phyloP scores from a whole-genome alignment of 768 basidiomycete species.

The Suillus tomentosus region DNA sequence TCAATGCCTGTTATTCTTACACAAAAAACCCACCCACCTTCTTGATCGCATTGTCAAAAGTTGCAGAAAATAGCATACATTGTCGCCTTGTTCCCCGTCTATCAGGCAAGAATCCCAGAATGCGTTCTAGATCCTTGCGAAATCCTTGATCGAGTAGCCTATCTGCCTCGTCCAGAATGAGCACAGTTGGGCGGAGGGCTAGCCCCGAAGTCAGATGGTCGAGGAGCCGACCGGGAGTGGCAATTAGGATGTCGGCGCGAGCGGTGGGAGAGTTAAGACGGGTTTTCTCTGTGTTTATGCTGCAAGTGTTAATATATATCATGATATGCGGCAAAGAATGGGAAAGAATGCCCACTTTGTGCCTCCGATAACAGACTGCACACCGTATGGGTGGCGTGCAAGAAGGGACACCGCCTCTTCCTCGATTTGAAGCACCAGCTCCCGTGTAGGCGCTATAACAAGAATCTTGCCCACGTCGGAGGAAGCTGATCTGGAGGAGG shows the following conservation, averaged over 20 bases:
- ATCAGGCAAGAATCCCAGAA: constrained; percentile 46
- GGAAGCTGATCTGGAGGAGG: constrained; percentile 39
- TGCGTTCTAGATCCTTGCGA: constrained; percentile 65
- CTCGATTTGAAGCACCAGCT: constrained; percentile 67
- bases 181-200: constrained; percentile 3
- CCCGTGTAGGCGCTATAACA: constrained; percentile 73
- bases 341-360: constrained; percentile 40
- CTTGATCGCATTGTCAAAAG: constrained; percentile 69
- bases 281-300: constrained; percentile 29
- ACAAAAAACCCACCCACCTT: constrained; percentile 35
- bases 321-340: background rate
- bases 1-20: background rate
- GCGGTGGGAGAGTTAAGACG: constrained; percentile 22
- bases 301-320: constrained; percentile 20
- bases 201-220: constrained; percentile 53
- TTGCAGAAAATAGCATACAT: constrained; percentile 73
- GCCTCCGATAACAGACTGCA: constrained; percentile 56
- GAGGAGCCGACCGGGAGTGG: constrained; percentile 75
- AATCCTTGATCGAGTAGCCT: constrained; percentile 76
- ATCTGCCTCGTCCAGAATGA: constrained; percentile 78
- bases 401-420: constrained; percentile 59
- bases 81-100: constrained; percentile 57
- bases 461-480: constrained; percentile 39
- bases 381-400: constrained; percentile 41
- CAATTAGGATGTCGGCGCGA: constrained; percentile 60